Base-by-base conservation (phyloP, 805 yeast genomes). In the Monosporozyma aerobia region DNA sequence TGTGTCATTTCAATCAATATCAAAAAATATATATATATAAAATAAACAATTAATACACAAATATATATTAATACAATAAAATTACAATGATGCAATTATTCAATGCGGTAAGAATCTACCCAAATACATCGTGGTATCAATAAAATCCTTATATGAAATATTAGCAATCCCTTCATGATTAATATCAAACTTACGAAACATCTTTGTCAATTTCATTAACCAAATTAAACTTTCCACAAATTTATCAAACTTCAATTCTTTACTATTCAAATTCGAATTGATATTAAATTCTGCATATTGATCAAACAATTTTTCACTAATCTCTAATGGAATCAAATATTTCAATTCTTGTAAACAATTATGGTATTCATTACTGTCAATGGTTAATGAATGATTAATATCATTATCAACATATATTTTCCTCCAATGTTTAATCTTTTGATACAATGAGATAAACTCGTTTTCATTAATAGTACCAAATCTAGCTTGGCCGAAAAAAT, bases 171-270 rank as follows among this genome's bases (percentile, higher is more conserved):
- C 95, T 48, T 85, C 83, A 47, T 85, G 77, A 56, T 85, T 89
- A 11, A 75, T 70, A 64, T 88, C 96, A 65, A 78, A 86, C 63
- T 82, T 82, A 61, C 86, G 85, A 73, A 88, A 88, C 13, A 83
- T 74, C 62, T 85, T 90, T 0, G 95, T 87, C 57, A 86, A 76
- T 56, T 87, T 79, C 63, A 87, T 76, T 58, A 88, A 73, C 76
- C 87, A 85, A 16, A 87, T 85, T 58, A 88, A 75, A 51, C 87
- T 77, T 64, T 88, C 95, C 27, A 88, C 89, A 68, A 88, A 88
- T 65, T 81, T 77, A 65, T 88, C 96, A 66, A 88, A 88, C 54
- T 85, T 81, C 68, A 88, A 64, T 53, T 70, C 74, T 50, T 67
- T 68, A 1, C 66, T 66, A 19, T 60, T 62, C 7, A 58, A 57